These are phyloP conservation scores for Trypanosomatidae sp. DNA, from an alignment of 208 protist species.

Conservation along the genomic window DNA sequence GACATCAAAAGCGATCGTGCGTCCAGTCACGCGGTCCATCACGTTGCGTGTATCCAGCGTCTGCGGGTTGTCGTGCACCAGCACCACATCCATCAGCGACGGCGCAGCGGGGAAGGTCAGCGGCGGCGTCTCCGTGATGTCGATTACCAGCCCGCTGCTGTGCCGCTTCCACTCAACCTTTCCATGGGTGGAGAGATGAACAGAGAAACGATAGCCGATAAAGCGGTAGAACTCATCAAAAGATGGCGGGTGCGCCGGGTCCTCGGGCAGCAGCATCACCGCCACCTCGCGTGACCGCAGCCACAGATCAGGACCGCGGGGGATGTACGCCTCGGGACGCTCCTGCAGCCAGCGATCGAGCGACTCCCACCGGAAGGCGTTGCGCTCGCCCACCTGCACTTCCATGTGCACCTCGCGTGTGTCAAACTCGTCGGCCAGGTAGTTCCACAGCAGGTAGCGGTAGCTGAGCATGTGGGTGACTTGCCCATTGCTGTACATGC, in stretches of 20 bases:
- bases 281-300: constrained; percentile 57
- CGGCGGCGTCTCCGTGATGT: constrained; percentile 26
- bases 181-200: constrained; percentile 42
- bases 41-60: constrained; percentile 46
- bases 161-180: constrained; percentile 47
- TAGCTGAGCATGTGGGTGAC: constrained; percentile 77
- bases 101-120: constrained; percentile 19
- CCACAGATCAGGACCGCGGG: constrained; percentile 28
- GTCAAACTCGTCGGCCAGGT: constrained; percentile 53
- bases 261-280: constrained; percentile 68
- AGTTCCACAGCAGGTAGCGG: constrained; percentile 80
- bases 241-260: constrained; percentile 37
- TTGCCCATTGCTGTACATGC: constrained; percentile 80
- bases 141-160: constrained; percentile 20
- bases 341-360: constrained; percentile 76
- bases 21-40: constrained; percentile 60
- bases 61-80: constrained; percentile 49
- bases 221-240: constrained; percentile 74
- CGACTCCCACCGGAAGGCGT: constrained; percentile 63
- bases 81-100: constrained; percentile 46
- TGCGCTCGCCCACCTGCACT: constrained; percentile 62
- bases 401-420: constrained; percentile 58
- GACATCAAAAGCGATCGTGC: constrained; percentile 46
- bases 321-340: constrained; percentile 48
- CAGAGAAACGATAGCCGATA: constrained; percentile 67